These are phyloP conservation scores for Blastobotrys indianensis DNA, from an alignment of 1,139 yeast genomes.

Conservation along the genomic window DNA sequence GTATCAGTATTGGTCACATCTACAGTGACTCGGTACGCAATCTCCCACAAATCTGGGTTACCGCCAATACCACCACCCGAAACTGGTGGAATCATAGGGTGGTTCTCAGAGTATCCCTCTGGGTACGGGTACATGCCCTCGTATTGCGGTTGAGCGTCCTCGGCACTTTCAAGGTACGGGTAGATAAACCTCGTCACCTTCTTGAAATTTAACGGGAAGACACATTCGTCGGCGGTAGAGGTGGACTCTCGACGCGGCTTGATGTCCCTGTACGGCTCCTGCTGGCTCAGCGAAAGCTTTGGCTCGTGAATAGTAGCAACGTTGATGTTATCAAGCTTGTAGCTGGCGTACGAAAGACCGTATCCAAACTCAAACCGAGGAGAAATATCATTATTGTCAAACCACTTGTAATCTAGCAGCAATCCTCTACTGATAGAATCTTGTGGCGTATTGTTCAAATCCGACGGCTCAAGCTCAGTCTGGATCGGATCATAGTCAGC, in stretches of 20 bases:
- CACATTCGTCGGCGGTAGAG: too few relatives aligned
- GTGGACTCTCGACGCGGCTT: too few relatives aligned
- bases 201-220: neutral
- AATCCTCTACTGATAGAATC: conserved; percentile 18
- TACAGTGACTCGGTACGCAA: conserved; percentile 45
- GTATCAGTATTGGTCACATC: conserved; percentile 38
- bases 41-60: conserved; percentile 41
- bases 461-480: conserved; percentile 38
- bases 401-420: conserved; percentile 46
- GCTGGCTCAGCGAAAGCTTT: too few relatives aligned
- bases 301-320: too few relatives aligned
- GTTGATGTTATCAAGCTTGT: conserved; percentile 4
- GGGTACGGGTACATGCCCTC: neutral
- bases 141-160: neutral
- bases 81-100: conserved; percentile 30
- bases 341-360: conserved; percentile 56
- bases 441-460: conserved; percentile 21
- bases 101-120: neutral
- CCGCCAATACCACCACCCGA: conserved; percentile 54
- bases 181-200: neutral
- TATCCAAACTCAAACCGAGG: conserved; percentile 59
- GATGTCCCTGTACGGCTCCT: too few relatives aligned
- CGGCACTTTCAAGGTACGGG: neutral
- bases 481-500: conserved; percentile 50
- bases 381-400: conserved; percentile 50